Conservation (phyloP, 352 stramenopile species). For the Pythium utonaiense region DNA sequence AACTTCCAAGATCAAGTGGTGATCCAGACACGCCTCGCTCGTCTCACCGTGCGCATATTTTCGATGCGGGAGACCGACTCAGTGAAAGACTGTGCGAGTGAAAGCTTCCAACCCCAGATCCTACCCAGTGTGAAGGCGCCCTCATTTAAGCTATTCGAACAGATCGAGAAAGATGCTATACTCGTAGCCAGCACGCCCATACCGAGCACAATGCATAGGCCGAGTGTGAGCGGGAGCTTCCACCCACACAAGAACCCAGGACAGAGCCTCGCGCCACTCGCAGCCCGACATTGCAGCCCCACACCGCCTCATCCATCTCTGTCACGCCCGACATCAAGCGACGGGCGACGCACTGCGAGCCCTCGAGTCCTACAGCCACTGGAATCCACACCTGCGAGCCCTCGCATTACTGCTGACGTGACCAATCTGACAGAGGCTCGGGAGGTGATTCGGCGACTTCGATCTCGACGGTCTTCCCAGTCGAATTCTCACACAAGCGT, state of each 20-base stretch:
- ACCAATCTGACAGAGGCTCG: slow-evolving; percentile 18
- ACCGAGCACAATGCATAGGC: background rate
- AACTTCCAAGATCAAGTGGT: slow-evolving; percentile 71
- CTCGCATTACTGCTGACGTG: slow-evolving; percentile 3
- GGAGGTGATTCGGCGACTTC: slow-evolving; percentile 24
- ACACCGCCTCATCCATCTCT: background rate
- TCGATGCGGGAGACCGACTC: slow-evolving; percentile 23
- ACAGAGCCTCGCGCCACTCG: slow-evolving; percentile 16
- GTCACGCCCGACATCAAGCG: background rate
- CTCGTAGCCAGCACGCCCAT: background rate
- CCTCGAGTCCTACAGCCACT: slow-evolving; percentile 20
- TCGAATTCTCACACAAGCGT: background rate
- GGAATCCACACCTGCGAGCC: background rate
- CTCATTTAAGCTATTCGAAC: slow-evolving; percentile 52
- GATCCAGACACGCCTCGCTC: slow-evolving; percentile 52
- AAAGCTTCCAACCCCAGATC: slow-evolving; percentile 27
- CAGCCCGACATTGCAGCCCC: slow-evolving; percentile 1
- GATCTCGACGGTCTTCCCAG: slow-evolving; percentile 13
- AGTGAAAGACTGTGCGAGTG: background rate
- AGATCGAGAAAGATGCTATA: slow-evolving; percentile 31
- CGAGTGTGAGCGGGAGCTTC: slow-evolving; percentile 33
- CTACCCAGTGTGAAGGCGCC: slow-evolving; percentile 39
- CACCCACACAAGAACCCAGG: slow-evolving; percentile 27
- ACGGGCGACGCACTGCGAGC: slow-evolving; percentile 13
- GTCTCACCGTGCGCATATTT: slow-evolving; percentile 37